Conservation (phyloP, 2,329 filamentous ascomycete species). For the Ophiostoma australiae region DNA sequence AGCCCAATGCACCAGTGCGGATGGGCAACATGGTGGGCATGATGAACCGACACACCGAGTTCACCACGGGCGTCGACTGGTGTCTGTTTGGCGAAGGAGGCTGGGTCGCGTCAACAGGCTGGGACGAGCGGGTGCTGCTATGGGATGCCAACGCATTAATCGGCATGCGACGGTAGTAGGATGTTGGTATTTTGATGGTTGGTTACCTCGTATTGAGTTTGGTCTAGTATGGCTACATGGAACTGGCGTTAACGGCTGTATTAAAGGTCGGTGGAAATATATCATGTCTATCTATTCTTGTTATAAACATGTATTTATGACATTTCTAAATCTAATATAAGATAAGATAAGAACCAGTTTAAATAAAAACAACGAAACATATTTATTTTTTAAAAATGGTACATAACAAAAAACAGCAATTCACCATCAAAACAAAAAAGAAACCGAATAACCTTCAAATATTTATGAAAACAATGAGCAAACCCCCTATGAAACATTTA, state of each 20-base stretch:
- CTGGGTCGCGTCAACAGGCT: conserved; percentile 90
- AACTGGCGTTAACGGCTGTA: not conserved
- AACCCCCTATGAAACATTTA: not conserved
- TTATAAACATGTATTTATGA: too few species aligned
- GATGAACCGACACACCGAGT: conserved; percentile 93
- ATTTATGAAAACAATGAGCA: not conserved
- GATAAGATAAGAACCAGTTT: too few species aligned
- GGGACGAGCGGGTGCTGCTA: conserved; percentile 86
- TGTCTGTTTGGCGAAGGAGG: conserved; percentile 92
- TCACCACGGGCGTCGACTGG: conserved; percentile 95
- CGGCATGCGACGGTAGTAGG: not conserved
- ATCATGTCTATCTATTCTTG: too few species aligned
- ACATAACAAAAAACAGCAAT: too few species aligned
- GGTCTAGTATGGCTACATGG: not conserved
- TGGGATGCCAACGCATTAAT: conserved; percentile 72
- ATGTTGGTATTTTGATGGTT: not conserved
- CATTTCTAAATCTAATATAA: too few species aligned
- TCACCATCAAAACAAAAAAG: too few species aligned
- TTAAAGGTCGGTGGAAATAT: not conserved
- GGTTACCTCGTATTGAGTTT: not conserved
- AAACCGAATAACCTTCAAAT: too few species aligned
- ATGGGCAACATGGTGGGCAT: conserved; percentile 70
- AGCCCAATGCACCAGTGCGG: conserved; percentile 35
- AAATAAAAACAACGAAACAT: too few species aligned
- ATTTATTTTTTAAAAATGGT: too few species aligned